Conservation (phyloP, 768 basidiomycete species). For the Phanerodontia chrysosporium region DNA sequence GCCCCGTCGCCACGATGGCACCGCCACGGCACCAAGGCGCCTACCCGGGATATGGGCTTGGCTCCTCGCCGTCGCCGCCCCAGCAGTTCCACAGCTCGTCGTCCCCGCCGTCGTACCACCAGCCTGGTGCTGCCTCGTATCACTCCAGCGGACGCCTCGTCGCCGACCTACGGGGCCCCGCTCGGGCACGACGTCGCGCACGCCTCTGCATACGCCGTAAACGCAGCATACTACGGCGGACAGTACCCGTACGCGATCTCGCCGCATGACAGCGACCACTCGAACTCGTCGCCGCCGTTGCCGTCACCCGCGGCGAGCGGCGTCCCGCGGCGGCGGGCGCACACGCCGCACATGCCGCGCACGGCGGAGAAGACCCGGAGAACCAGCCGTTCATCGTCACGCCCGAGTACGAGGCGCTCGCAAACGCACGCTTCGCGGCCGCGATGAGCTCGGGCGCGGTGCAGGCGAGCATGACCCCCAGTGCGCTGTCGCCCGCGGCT, state of each 20-base stretch:
- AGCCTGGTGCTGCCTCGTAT: background rate
- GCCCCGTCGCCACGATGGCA: background rate
- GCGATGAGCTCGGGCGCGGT: slow-evolving; percentile 24
- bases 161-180: background rate
- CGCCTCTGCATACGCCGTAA: slow-evolving; percentile 7
- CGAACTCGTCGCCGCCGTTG: slow-evolving; percentile 10
- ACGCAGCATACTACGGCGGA: background rate
- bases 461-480: slow-evolving; percentile 23
- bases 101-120: background rate
- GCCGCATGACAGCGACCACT: slow-evolving; percentile 12
- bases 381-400: slow-evolving; percentile 27
- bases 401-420: slow-evolving; percentile 25
- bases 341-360: background rate
- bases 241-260: slow-evolving; percentile 10
- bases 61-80: background rate
- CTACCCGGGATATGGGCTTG: background rate
- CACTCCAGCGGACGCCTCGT: background rate
- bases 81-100: background rate
- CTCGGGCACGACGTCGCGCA: background rate
- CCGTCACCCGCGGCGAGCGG: slow-evolving; percentile 12
- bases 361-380: slow-evolving; percentile 12
- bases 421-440: slow-evolving; percentile 22
- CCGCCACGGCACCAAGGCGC: background rate
- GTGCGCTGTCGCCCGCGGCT: slow-evolving; percentile 1
- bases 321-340: background rate